A percentile compares a stretch with the other conserved stretches of the same genome.
Conservation (phyloP, 192 early-diverging fungal species). For the Linnemannia schmuckeri region DNA sequence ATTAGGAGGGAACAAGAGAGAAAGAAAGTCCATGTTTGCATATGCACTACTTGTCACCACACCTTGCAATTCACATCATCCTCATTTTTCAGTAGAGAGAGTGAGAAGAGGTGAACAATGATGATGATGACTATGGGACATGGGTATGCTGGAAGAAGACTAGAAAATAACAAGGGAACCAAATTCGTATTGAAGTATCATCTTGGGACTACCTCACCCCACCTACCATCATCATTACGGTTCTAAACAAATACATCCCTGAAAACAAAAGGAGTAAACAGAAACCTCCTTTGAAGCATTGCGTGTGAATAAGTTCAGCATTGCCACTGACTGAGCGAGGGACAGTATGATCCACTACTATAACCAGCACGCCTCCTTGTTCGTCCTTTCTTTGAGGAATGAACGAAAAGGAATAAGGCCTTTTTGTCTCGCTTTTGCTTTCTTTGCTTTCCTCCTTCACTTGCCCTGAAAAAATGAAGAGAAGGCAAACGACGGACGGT, state of each 20-base stretch:
- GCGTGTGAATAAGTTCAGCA: not conserved
- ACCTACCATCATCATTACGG: not conserved
- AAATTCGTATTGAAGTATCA: not conserved
- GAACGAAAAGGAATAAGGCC: not conserved
- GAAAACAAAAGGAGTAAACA: not conserved
- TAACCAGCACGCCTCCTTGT: not conserved
- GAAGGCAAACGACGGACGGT: not conserved
- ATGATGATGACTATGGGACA: not conserved
- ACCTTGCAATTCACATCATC: not conserved
- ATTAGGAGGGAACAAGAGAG: not conserved
- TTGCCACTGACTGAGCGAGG: not conserved
- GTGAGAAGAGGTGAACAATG: not conserved
- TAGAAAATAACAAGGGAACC: not conserved
- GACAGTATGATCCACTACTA: not conserved
- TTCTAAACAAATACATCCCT: not conserved
- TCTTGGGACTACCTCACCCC: not conserved
- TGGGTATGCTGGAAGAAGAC: not conserved
- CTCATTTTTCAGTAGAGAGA: not conserved
- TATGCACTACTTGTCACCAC: conserved; percentile 5
- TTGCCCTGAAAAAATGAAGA: not conserved
- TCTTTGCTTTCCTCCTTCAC: not conserved
- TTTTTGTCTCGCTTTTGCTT: not conserved
- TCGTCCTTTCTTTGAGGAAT: not conserved
- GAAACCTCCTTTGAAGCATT: not conserved
- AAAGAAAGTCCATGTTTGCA: not conserved